These are phyloP conservation scores for Novakomyces olei DNA, from an alignment of 805 yeast species.

Conservation along the genomic window DNA sequence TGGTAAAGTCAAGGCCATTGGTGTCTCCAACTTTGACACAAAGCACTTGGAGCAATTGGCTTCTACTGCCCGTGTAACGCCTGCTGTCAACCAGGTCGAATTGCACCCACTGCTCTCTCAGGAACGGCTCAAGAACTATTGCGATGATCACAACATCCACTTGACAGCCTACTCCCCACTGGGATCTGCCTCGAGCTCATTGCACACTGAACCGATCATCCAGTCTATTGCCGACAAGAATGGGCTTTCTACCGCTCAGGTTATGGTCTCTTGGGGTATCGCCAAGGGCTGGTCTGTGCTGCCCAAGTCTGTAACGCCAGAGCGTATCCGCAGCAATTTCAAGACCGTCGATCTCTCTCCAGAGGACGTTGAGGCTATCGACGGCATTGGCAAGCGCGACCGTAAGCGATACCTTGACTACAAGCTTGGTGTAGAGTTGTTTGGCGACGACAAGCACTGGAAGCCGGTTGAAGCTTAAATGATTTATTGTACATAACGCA, in stretches of 20 bases:
- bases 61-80: constrained; percentile 3
- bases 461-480: too few species aligned
- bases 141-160: not conserved
- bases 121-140: not conserved
- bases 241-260: not conserved
- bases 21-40: constrained; percentile 50
- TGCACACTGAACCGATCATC: not conserved
- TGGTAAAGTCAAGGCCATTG: constrained; percentile 39
- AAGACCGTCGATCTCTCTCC: constrained; percentile 20
- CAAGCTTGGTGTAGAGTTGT: too few species aligned
- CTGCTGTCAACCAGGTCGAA: constrained; percentile 3
- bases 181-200: not conserved
- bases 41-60: constrained; percentile 6
- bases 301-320: constrained; percentile 31
- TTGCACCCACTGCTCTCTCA: constrained; percentile 1
- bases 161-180: constrained; percentile 1
- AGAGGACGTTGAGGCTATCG: constrained; percentile 22
- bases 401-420: too few species aligned
- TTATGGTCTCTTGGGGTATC: not conserved
- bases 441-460: too few species aligned
- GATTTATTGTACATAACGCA: too few species aligned
- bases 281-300: constrained; percentile 6
- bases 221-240: not conserved
- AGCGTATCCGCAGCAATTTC: constrained; percentile 29
- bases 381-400: constrained; percentile 7